Percentiles rank a stretch among this genome's conserved stretches.
phyloP scores from a whole-genome alignment of 2,329 filamentous ascomycete species.

The Colletotrichum tamarilloi region DNA sequence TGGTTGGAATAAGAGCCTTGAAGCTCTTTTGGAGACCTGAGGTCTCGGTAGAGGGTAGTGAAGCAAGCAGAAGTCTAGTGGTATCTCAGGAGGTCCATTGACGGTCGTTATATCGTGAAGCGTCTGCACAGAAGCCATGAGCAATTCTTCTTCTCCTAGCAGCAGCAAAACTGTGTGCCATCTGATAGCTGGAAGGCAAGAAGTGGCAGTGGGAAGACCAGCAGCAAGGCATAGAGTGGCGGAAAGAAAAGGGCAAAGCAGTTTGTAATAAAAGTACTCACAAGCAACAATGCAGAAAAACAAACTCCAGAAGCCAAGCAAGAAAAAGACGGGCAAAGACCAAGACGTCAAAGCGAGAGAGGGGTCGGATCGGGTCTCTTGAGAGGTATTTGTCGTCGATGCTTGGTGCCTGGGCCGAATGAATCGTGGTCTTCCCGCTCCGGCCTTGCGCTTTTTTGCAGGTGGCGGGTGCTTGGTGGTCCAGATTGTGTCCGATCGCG shows the following conservation, averaged over 20 bases:
- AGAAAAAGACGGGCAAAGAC: conserved; percentile 11
- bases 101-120: conserved; percentile 45
- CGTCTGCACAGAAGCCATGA: conserved; percentile 24
- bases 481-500: conserved; percentile 12
- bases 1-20: not conserved
- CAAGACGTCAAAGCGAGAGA: conserved; percentile 24
- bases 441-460: conserved; percentile 20
- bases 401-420: not conserved
- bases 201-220: not conserved
- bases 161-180: not conserved
- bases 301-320: conserved; percentile 36
- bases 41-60: not conserved
- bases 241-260: conserved; percentile 7
- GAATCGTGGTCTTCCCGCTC: conserved; percentile 6
- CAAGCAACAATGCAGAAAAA: conserved; percentile 32
- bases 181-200: not conserved
- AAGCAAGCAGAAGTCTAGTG: conserved; percentile 42
- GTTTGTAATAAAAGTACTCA: conserved; percentile 7
- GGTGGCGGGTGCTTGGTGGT: not conserved
- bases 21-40: not conserved
- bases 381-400: conserved; percentile 15
- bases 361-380: not conserved
- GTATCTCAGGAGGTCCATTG: conserved; percentile 51
- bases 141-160: not conserved
- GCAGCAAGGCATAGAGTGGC: not conserved